phyloP scores from a whole-genome alignment of 2,329 filamentous ascomycete species.

The Fusarium fujikuroi region DNA sequence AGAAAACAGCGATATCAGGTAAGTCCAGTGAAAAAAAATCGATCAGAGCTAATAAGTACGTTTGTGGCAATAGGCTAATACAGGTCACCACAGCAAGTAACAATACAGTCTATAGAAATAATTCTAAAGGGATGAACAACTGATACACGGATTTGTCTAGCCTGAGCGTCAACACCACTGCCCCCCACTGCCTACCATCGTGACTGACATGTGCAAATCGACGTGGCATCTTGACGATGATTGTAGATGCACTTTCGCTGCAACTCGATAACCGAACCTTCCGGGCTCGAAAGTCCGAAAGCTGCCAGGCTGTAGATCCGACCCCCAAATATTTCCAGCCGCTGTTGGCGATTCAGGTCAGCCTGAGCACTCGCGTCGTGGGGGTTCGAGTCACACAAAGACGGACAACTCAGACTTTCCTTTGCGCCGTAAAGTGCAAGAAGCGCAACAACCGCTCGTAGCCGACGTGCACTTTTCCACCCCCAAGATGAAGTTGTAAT shows the following conservation, averaged over 20 bases:
- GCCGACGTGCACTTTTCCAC: fast-evolving
- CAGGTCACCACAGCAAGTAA: fast-evolving
- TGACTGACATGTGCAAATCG: no score
- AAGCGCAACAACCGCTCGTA: fast-evolving
- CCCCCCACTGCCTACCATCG: fast-evolving
- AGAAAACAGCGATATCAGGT: no score
- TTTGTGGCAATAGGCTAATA: no score
- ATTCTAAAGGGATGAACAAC: neutral
- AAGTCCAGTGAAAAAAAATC: fast-evolving
- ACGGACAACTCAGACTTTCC: fast-evolving
- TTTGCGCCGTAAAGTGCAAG: fast-evolving
- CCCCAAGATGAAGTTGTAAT: neutral
- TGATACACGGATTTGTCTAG: fast-evolving
- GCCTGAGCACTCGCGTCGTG: neutral
- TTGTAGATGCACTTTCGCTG: neutral
- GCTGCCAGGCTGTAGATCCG: fast-evolving
- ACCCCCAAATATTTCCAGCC: neutral
- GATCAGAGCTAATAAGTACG: no score
- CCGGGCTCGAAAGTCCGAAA: neutral
- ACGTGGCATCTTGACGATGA: neutral
- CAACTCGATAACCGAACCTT: neutral
- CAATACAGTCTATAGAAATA: fast-evolving
- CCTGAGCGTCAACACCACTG: neutral
- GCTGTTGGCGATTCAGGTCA: neutral
- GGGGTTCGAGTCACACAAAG: neutral